phyloP scores from a whole-genome alignment of 768 basidiomycete genomes.

The Termitomyces sp. region DNA sequence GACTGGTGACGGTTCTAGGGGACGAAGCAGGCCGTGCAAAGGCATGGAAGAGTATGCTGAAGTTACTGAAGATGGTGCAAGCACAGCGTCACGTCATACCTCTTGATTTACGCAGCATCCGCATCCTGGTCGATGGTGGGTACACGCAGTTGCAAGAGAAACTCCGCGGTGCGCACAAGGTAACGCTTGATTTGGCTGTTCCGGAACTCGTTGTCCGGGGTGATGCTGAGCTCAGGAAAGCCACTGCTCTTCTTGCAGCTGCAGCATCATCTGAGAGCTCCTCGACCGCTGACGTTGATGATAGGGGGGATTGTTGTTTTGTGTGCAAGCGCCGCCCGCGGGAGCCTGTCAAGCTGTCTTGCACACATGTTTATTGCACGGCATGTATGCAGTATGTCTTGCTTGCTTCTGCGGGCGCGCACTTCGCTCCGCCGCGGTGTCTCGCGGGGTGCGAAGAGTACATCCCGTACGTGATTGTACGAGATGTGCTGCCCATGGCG shows the following conservation, averaged over 20 bases:
- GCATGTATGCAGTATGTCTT: constrained; percentile 43
- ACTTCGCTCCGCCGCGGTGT: constrained; percentile 29
- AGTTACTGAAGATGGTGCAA: constrained; percentile 35
- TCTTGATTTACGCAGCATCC: constrained; percentile 27
- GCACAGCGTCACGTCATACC: constrained; percentile 27
- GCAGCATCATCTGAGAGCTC: neutral
- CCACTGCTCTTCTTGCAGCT: neutral
- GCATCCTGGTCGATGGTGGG: constrained; percentile 33
- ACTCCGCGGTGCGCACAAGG: constrained; percentile 36
- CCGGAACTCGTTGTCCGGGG: constrained; percentile 40
- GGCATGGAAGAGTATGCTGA: constrained; percentile 26
- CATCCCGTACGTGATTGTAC: constrained; percentile 35
- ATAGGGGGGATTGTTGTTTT: constrained; percentile 23
- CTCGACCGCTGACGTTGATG: neutral
- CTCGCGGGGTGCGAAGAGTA: constrained; percentile 24
- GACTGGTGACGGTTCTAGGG: constrained; percentile 36
- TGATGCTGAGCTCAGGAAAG: constrained; percentile 19
- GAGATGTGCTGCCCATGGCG: constrained; percentile 28
- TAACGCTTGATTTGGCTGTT: constrained; percentile 36
- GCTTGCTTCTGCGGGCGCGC: constrained; percentile 22
- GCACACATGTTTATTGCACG: constrained; percentile 49
- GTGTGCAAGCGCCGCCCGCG: constrained; percentile 33
- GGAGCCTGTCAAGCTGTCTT: constrained; percentile 32
- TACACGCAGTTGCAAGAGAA: constrained; percentile 30
- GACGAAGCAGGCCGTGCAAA: constrained; percentile 19